Base-by-base conservation (phyloP, 1,284 basidiomycete species). In the Cutaneotrichosporon dermatis region DNA sequence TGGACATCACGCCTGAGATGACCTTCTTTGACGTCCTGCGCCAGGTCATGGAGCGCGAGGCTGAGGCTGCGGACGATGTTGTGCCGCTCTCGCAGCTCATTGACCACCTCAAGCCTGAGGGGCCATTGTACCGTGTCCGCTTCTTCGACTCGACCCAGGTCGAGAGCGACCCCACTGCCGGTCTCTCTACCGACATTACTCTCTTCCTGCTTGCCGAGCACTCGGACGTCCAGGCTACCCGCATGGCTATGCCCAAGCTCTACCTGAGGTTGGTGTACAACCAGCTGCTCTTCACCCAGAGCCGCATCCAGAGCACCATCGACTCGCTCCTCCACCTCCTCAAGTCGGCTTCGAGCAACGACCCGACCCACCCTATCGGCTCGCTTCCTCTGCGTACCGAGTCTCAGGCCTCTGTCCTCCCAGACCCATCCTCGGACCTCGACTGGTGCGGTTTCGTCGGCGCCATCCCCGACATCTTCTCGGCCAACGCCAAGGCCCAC, bases 361-460 rank as follows among this genome's bases (percentile, higher is more conserved):
- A 78, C 83, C 62, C 82, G 79, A 51, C 82, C 82, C 40, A 82
- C 64, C 79, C 76, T 33, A 69, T 92, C 55, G 89, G 90, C 51
- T 84, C 89, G 12, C 83, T 95, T 49, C 86, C 90, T 1, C 79
- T 96, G n/a, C 79, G 92, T 49, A 92, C 92, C 1, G 81, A 85
- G 2, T 76, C 79, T 7, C 92, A 97, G 78, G 83, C 83, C 57
- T 78, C 79, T 3, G 81, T 83, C 52, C 82, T 99, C 12, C 96
- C 96, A 0, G 84, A 92, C 72, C 93, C 96, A 2, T 86, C 85
- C 11, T 88, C 85, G 9, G 89, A 99, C 75, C 84, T 99, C 44
- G 86, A 97, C 72, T 99, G 95, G 93, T 96, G 92, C 76, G 93
- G 89, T 57, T 99, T 87, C 84, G 92, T 92, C 73, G 96, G 96